These are phyloP conservation scores for Mortierella sp. DNA, from an alignment of 371 early-diverging fungal species.

Conservation along the genomic window DNA sequence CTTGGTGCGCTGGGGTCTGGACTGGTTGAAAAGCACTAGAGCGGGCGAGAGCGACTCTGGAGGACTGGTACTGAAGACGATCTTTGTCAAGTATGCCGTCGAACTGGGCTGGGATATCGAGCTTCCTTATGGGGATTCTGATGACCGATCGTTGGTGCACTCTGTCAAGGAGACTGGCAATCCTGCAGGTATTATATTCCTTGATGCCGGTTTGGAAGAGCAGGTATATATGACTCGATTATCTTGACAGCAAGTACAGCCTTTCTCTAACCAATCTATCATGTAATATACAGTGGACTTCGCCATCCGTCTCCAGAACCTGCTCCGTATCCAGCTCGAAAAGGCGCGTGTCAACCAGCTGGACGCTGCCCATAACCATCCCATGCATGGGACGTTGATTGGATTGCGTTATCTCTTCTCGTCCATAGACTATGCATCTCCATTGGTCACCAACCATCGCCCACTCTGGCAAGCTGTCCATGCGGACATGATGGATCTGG, in stretches of 20 bases:
- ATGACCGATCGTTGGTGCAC: conserved; percentile 1
- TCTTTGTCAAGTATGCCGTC: conserved; percentile 83
- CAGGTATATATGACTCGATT: too few species aligned
- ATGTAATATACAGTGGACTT: conserved; percentile 52
- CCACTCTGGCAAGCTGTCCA: conserved; percentile 61
- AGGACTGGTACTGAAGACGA: conserved; percentile 78
- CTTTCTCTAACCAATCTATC: background rate
- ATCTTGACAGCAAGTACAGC: background rate
- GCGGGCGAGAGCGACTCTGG: conserved; percentile 89
- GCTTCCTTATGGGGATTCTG: conserved; percentile 24
- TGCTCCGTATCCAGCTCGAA: conserved; percentile 64
- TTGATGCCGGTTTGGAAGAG: too few species aligned
- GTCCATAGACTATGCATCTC: conserved; percentile 62
- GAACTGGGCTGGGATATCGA: conserved; percentile 58
- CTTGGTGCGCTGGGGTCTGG: conserved; percentile 74
- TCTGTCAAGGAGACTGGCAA: conserved; percentile 31
- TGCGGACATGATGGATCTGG: conserved; percentile 57
- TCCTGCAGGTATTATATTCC: conserved; percentile 32
- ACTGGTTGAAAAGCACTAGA: conserved; percentile 72
- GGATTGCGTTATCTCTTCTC: conserved; percentile 76
- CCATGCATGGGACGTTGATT: conserved; percentile 80
- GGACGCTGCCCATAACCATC: conserved; percentile 76
- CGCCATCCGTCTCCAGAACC: conserved; percentile 61
- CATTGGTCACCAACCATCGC: conserved; percentile 49
- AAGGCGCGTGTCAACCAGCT: conserved; percentile 71